A percentile compares a stretch with the other conserved stretches of the same genome.
phyloP scores from a whole-genome alignment of 2,329 filamentous ascomycete genomes.

The Pseudogymnoascus sp. region DNA sequence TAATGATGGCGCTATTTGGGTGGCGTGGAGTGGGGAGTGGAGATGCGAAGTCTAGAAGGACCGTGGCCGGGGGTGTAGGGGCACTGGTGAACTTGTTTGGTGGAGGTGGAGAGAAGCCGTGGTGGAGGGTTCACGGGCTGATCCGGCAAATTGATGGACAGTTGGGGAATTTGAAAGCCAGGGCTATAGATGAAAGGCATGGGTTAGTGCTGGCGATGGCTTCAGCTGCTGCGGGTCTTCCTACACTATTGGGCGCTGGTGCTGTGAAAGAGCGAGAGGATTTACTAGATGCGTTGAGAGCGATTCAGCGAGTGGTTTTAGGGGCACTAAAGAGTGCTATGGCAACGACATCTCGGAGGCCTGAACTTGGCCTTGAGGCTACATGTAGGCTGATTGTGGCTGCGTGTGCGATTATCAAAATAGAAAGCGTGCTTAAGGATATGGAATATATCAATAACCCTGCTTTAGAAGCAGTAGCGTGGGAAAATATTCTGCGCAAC shows the following conservation, averaged over 20 bases:
- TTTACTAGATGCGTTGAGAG: not conserved
- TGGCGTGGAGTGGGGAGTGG: slow-evolving; percentile 86
- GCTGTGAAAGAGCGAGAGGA: not conserved
- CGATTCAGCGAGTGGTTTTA: not conserved
- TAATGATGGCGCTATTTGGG: slow-evolving; percentile 62
- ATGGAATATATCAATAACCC: not conserved
- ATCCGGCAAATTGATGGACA: slow-evolving; percentile 36
- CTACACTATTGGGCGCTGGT: not conserved
- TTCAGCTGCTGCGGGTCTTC: slow-evolving; percentile 39
- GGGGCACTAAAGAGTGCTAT: not conserved
- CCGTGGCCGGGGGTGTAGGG: slow-evolving; percentile 63
- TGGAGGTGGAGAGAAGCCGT: not conserved
- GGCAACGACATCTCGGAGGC: slow-evolving; percentile 30
- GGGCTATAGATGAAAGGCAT: slow-evolving; percentile 63
- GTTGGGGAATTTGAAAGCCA: slow-evolving; percentile 39
- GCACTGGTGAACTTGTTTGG: slow-evolving; percentile 32
- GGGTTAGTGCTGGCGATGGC: slow-evolving; percentile 57
- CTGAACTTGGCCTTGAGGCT: slow-evolving; percentile 56
- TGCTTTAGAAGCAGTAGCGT: not conserved
- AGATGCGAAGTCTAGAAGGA: slow-evolving; percentile 64
- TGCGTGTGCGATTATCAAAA: slow-evolving; percentile 37
- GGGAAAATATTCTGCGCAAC: not conserved
- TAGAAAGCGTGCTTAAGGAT: not conserved
- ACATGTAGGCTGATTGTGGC: slow-evolving; percentile 51
- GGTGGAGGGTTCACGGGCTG: slow-evolving; percentile 27